A percentile compares a stretch with the other conserved stretches of the same genome.
These are phyloP conservation scores for Diplocarpon mali DNA, from an alignment of 2,329 filamentous ascomycete genomes.

Conservation along the genomic window DNA sequence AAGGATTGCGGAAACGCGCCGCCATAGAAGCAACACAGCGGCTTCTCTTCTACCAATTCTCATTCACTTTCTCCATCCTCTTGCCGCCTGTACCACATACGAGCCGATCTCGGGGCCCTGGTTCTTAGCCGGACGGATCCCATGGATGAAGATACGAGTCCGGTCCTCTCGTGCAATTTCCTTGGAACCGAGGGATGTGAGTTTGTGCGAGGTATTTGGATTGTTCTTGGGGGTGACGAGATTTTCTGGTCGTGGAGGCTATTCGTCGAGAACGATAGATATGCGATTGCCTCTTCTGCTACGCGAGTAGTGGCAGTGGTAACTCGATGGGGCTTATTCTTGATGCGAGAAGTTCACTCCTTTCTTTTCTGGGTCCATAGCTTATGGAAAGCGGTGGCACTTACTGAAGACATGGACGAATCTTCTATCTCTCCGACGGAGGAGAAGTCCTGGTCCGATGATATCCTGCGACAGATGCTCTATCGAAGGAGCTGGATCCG, in stretches of 20 bases:
- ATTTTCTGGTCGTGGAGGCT: slow-evolving; percentile 43
- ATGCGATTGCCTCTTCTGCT: slow-evolving; percentile 76
- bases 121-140: slow-evolving; percentile 32
- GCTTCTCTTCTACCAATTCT: slow-evolving; percentile 59
- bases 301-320: slow-evolving; percentile 40
- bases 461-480: slow-evolving; percentile 38
- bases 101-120: slow-evolving; percentile 24
- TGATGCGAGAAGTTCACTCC: slow-evolving; percentile 73
- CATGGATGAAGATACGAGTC: slow-evolving; percentile 88
- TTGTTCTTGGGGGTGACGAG: slow-evolving; percentile 30
- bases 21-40: slow-evolving; percentile 95
- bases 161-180: slow-evolving; percentile 36
- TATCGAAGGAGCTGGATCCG: slow-evolving; percentile 59
- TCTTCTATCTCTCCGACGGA: slow-evolving; percentile 26
- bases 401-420: slow-evolving; percentile 12
- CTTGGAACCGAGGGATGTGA: slow-evolving; percentile 20
- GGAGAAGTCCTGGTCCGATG: slow-evolving; percentile 23
- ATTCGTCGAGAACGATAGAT: slow-evolving; percentile 93
- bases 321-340: slow-evolving; percentile 99
- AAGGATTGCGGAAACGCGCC: slow-evolving; percentile 88
- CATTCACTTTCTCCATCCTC: slow-evolving; percentile 33
- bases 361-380: slow-evolving; percentile 39
- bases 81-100: slow-evolving; percentile 27
- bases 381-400: slow-evolving; percentile 40
- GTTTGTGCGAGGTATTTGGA: slow-evolving; percentile 30